Evolutionary conservation across 371 early-diverging fungal genomes (phyloP), one percentile per base, ranked within the genome.

Genomic region (Neoconidiobolus thromboides): DNA sequence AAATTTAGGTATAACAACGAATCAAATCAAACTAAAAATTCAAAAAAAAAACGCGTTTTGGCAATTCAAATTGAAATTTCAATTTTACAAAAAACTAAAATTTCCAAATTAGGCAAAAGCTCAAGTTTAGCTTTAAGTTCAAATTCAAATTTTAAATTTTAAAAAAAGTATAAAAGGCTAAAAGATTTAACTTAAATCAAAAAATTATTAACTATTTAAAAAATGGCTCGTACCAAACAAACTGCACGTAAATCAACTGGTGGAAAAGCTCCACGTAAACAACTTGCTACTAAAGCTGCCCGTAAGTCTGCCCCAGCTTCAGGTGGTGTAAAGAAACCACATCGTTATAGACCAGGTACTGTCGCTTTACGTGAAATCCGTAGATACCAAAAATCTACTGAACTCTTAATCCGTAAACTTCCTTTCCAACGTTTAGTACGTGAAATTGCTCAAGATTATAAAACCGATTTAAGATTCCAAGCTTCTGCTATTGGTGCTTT

Each of bases 401-500:
- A 98, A 70, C 85, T 94, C 53, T 79, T 97, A 68, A 92, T 99
- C 73, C 85, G 96, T 79, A 95, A 94, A 80, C 83, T 96, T 42
- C 99, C 99, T 60, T 98, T 98, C 88, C 97, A 97, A 76, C 85
- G 93, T 67, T 82, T 97, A 48, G 96, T 96, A 50, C 83, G 95
- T 71, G 92, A 92, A 71, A 91, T 96, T 55, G 93, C 93, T 67
- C 88, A 91, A 71, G 91, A 92, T 74, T 89, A 89, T 79, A 96
- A 93, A 85, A 89, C 91, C 43, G 97, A 97, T 70, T 78, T 98
- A 58, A 88, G 96, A 67, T 98, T 97, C 87, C 96, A 97, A 77
- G 87, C 87, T 48, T 91, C 93, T 50, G 96, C 98, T 64, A 90
- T 98, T 68, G 89, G 89, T 67, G 95, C 96, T 46, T 86, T 99